phyloP scores from a whole-genome alignment of 768 basidiomycete species.

The Heimioporus sp. region DNA sequence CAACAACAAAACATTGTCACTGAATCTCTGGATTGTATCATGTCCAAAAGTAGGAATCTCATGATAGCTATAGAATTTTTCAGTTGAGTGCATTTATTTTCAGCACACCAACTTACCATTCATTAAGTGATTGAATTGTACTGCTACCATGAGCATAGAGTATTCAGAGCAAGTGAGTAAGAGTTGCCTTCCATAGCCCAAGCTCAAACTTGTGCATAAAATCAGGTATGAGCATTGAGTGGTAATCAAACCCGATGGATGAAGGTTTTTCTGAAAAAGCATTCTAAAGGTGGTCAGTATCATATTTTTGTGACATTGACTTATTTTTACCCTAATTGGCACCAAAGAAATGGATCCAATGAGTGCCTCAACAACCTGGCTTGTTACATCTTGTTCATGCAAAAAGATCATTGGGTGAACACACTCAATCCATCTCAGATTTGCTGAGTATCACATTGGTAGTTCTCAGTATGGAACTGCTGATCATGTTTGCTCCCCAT shows the following conservation, averaged over 20 bases:
- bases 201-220: slow-evolving; percentile 34
- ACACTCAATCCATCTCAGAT: too few species aligned
- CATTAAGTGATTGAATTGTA: slow-evolving; percentile 23
- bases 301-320: too few species aligned
- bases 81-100: too few species aligned
- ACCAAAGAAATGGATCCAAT: too few species aligned
- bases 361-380: too few species aligned
- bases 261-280: slow-evolving; percentile 26
- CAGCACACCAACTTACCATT: too few species aligned
- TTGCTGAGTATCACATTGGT: too few species aligned
- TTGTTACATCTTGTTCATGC: too few species aligned
- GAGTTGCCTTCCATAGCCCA: slow-evolving; percentile 28
- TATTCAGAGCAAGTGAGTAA: slow-evolving; percentile 16
- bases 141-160: slow-evolving; percentile 15
- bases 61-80: slow-evolving; percentile 11
- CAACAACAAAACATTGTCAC: too few species aligned
- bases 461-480: not conserved
- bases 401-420: too few species aligned
- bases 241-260: slow-evolving; percentile 23
- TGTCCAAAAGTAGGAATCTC: slow-evolving; percentile 33
- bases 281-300: slow-evolving; percentile 24
- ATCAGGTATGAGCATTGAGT: slow-evolving; percentile 26
- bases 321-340: not conserved
- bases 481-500: not conserved
- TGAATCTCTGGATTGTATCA: too few species aligned